phyloP scores from a whole-genome alignment of 441 rosid species.

The Eruca vesicaria region DNA sequence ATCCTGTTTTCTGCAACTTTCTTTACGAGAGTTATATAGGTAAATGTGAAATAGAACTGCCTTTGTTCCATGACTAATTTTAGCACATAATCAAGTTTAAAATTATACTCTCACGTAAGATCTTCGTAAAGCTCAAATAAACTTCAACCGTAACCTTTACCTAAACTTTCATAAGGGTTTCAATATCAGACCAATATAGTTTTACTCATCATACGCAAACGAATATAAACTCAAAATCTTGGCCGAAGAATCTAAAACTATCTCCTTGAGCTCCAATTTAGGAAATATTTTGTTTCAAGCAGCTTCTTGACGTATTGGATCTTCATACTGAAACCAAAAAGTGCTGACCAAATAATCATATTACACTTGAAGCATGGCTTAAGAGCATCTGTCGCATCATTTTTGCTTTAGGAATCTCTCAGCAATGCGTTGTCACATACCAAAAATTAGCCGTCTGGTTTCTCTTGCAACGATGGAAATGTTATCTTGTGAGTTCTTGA shows the following conservation, averaged over 20 bases:
- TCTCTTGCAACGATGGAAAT: neutral
- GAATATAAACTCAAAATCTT: neutral
- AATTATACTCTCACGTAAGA: neutral
- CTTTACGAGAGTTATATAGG: conserved; percentile 8
- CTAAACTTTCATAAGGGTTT: neutral
- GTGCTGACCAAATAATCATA: neutral
- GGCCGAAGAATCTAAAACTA: neutral
- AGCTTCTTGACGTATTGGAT: neutral
- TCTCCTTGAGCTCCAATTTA: neutral
- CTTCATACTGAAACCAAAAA: too few species aligned
- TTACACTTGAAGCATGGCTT: neutral
- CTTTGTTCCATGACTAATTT: neutral
- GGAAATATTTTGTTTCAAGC: neutral
- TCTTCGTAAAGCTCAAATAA: neutral
- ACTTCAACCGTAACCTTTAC: neutral
- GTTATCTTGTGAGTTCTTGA: neutral
- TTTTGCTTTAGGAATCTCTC: conserved; percentile 13
- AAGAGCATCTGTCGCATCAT: neutral
- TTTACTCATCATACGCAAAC: neutral
- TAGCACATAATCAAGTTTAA: neutral
- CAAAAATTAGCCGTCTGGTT: neutral
- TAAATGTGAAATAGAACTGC: neutral
- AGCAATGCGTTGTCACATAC: neutral
- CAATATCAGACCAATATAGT: neutral
- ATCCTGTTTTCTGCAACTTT: neutral